Percentiles rank a stretch among this genome's conserved stretches.
These are phyloP conservation scores for Phytopythium ostracodes DNA, from an alignment of 352 stramenopile genomes.

Conservation along the genomic window DNA sequence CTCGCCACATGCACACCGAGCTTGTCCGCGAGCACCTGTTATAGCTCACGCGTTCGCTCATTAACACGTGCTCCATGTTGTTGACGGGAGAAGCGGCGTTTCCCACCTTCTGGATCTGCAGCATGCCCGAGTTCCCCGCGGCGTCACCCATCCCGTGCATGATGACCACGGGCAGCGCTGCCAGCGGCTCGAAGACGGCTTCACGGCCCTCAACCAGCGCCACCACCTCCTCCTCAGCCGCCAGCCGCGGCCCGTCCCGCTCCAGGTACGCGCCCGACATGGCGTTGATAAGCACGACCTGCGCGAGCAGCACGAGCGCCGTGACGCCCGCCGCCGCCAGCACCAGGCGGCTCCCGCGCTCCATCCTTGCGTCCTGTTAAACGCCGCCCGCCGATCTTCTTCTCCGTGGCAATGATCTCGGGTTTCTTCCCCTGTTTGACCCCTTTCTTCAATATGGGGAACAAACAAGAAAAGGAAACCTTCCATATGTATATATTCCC, in stretches of 20 bases:
- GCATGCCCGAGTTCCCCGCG: conserved; percentile 89
- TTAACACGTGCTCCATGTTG: not conserved
- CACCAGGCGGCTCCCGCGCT: conserved; percentile 29
- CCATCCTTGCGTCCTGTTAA: conserved; percentile 9
- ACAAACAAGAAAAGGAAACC: not conserved
- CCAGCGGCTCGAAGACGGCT: conserved; percentile 29
- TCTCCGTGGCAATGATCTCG: not conserved
- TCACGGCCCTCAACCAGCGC: not conserved
- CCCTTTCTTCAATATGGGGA: conserved; percentile 29
- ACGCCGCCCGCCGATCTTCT: not conserved
- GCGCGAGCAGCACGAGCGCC: conserved; percentile 37
- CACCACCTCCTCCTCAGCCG: no score
- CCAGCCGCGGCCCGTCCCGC: not conserved
- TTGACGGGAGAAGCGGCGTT: not conserved
- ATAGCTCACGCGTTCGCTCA: not conserved
- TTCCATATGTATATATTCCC: not conserved
- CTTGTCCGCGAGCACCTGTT: conserved; percentile 61
- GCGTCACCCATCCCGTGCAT: conserved; percentile 96
- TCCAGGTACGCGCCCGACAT: conserved; percentile 28
- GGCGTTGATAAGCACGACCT: conserved; percentile 44
- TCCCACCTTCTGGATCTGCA: conserved; percentile 65
- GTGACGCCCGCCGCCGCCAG: conserved; percentile 30
- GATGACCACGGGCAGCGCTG: conserved; percentile 63
- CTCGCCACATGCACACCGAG: conserved; percentile 85
- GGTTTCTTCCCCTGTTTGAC: not conserved